Evolutionary conservation across 441 rosid species (phyloP), one percentile per base, ranked within the genome.

Genomic region (Flueggea neowawraea): DNA sequence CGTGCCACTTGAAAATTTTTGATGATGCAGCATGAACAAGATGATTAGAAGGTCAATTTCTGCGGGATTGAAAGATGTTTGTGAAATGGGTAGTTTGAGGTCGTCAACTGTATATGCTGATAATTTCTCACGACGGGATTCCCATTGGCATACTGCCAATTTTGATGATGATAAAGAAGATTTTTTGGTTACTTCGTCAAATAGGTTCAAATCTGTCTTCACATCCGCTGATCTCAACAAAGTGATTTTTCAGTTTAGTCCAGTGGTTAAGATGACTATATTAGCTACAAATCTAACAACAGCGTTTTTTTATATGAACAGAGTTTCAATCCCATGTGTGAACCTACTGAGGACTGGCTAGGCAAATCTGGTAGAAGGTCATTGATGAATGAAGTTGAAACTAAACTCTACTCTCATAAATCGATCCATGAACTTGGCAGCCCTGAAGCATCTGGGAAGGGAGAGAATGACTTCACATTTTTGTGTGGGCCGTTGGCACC

Each of bases 311-410:
- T 52, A 70, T 43, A 67, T 76, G 43, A 36, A 56, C 85, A 94
- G 97, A 94, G 97, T 73, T 89, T 89, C 70, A 94, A 88, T 73
- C 97, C 96, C 52, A 81, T 90, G 89, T 62, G 83, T 69, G 93
- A 84, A 69, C 84, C 86, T 58, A 77, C 77, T 60, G 80, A 76
- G 74, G 81, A 78, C 49, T 80, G 82, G 84, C 69, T 57, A 33
- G 54, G 82, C 78, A 80, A 87, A 67, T 77, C 78, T 58, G 80
- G 70, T 44, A 77, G 68, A 69, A 82, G 73, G 76, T 76, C 83
- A 62, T 77, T 69, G 62, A 64, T 56, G 55, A 73, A 55, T 66
- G 70, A 71, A 63, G 75, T 75, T 59, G 78, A 69, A 66, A 63
- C 68, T 50, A 68, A 76, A 75, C 55, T 78, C 51, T 63, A 73